A percentile compares a stretch with the other conserved stretches of the same genome.
Conservation (phyloP, 768 basidiomycete species). For the Hericium alpestre region DNA sequence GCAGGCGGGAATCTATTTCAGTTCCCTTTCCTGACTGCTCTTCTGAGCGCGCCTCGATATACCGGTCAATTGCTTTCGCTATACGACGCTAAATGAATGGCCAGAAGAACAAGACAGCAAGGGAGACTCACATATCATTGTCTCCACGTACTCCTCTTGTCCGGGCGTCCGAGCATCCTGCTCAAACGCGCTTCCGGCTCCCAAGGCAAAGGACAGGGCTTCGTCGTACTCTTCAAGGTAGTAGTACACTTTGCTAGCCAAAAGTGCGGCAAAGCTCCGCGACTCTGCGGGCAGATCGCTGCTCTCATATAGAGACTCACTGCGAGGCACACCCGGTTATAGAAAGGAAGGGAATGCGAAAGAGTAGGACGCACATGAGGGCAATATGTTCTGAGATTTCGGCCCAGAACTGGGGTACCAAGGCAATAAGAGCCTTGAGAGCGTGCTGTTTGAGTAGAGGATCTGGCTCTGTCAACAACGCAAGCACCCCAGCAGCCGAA, state of each 20-base stretch:
- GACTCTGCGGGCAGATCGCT: conserved; percentile 62
- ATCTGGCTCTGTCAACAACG: conserved; percentile 83
- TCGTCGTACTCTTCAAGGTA: conserved; percentile 94
- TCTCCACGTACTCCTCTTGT: conserved; percentile 86
- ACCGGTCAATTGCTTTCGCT: conserved; percentile 96
- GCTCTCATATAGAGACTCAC: conserved; percentile 85
- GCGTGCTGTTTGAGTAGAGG: conserved; percentile 85
- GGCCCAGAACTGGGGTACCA: conserved; percentile 95
- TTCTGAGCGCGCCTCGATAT: conserved; percentile 59
- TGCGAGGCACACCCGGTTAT: conserved; percentile 22
- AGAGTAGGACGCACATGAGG: conserved; percentile 56
- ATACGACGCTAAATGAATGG: not conserved
- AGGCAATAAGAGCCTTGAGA: conserved; percentile 65
- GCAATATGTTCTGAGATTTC: conserved; percentile 95
- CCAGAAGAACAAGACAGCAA: not conserved
- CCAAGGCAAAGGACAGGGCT: conserved; percentile 88
- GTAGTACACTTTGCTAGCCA: conserved; percentile 98
- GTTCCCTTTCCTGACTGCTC: conserved; percentile 38
- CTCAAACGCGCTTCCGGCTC: conserved; percentile 81
- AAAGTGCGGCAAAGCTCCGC: conserved; percentile 75
- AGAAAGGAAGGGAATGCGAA: not conserved
- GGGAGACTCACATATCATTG: conserved; percentile 72
- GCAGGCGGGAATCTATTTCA: conserved; percentile 71
- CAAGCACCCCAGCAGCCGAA: conserved; percentile 82
- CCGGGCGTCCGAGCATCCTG: conserved; percentile 50